Conservation (phyloP, 164 flowering plant genomes). For the Nelumbo lutea region DNA sequence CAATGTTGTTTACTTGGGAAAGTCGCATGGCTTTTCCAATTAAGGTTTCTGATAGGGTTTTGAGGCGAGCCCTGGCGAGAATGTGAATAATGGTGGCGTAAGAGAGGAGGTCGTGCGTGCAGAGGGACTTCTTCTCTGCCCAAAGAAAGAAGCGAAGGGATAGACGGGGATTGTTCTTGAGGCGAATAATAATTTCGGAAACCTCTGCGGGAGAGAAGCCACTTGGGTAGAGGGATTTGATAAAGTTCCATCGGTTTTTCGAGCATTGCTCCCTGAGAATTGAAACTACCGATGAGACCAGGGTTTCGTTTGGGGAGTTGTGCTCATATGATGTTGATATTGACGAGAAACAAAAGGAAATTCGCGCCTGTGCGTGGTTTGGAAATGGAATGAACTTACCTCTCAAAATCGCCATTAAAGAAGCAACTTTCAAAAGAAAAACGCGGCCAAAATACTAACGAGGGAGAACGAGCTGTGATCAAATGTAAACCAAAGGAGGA, state of each 20-base stretch:
- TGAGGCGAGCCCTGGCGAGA: conserved; percentile 61
- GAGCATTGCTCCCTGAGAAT: conserved; percentile 53
- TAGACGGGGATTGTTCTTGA: conserved; percentile 67
- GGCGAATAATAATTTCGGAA: conserved; percentile 49
- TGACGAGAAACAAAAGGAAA: background rate
- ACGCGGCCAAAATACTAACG: no score
- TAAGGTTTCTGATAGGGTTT: conserved; percentile 33
- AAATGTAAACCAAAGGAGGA: no score
- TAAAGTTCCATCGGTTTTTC: conserved; percentile 63
- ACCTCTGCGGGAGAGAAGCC: conserved; percentile 52
- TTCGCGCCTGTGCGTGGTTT: background rate
- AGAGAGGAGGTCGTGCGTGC: conserved; percentile 50
- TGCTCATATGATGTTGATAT: conserved; percentile 3
- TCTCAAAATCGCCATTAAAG: conserved; percentile 6
- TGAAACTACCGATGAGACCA: conserved; percentile 34
- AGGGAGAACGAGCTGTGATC: no score
- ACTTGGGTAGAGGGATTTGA: conserved; percentile 44
- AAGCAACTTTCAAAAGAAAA: background rate
- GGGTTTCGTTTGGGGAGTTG: conserved; percentile 9
- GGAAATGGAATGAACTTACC: background rate
- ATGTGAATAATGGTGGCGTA: conserved; percentile 68
- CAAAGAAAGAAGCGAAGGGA: conserved; percentile 71
- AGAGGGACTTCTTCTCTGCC: conserved; percentile 44
- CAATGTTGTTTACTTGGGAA: conserved; percentile 6
- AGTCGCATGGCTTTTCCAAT: conserved; percentile 41